A percentile compares a stretch with the other conserved stretches of the same genome.
Conservation (phyloP, 2,329 filamentous ascomycete genomes). For the Aspergillus ochraceoroseus region DNA sequence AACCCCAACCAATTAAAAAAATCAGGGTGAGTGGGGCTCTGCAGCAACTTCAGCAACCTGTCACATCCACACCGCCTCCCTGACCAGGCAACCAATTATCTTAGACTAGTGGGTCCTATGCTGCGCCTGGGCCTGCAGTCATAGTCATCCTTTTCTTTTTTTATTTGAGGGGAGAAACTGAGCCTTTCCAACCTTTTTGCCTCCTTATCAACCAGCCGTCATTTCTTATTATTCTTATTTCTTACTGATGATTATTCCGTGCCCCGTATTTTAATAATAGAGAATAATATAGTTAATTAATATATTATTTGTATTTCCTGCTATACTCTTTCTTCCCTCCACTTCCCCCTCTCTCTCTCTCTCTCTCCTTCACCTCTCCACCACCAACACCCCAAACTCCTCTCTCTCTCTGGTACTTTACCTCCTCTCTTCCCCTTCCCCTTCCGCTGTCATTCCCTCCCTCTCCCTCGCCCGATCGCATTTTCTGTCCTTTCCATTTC, state of each 20-base stretch:
- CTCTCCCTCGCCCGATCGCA: too few relatives aligned
- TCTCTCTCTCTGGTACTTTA: slow-evolving; percentile 2
- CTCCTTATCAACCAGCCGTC: background rate
- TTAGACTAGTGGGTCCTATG: too few relatives aligned
- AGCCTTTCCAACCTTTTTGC: too few relatives aligned
- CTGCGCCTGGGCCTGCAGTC: too few relatives aligned
- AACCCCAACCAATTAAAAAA: too few relatives aligned
- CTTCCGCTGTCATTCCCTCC: slow-evolving; percentile 43
- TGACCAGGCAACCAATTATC: slow-evolving; percentile 13
- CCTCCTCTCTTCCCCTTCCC: slow-evolving; percentile 11
- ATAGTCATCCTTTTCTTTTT: background rate
- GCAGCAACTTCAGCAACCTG: slow-evolving; percentile 17
- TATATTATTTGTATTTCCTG: too few relatives aligned
- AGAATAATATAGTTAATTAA: too few relatives aligned
- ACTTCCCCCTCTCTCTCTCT: slow-evolving; percentile 10
- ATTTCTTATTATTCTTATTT: slow-evolving; percentile 7
- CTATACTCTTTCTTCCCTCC: slow-evolving; percentile 9
- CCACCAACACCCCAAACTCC: background rate
- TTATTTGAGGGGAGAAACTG: too few relatives aligned
- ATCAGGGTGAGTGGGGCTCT: too few relatives aligned
- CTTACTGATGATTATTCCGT: slow-evolving; percentile 15
- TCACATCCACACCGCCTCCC: slow-evolving; percentile 21
- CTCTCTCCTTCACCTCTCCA: slow-evolving; percentile 3
- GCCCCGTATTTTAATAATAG: slow-evolving; percentile 23
- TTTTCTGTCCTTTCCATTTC: too few relatives aligned